Evolutionary conservation across 129 eudicot genomes (phyloP), one percentile per base, ranked within the genome.

Genomic region (Escallonia herrerae): DNA sequence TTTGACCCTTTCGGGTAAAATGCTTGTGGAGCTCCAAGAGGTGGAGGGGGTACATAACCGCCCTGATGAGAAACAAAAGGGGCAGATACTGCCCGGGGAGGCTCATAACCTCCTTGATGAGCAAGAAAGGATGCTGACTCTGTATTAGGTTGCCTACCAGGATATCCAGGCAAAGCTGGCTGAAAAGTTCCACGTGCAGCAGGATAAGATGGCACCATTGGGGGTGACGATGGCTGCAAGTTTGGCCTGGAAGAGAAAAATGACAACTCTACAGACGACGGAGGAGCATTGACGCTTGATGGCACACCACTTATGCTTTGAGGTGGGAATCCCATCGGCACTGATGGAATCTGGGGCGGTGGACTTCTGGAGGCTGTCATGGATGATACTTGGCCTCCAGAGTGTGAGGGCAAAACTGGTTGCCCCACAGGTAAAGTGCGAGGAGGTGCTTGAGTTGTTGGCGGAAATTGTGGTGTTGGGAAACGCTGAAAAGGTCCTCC

Each of bases 311-410:
- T 80, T 65, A 82, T 43, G 63, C 77, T 76, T 69, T 78, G 87
- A 67, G 87, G 94, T 14, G 94, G 85, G 40, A 86, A 72, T 70
- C 89, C 90, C 82, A 87, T 80, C 43, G 83, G 79, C 42, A 67
- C 77, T 10, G 84, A 43, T 63, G 81, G 77, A 49, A 76, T 71
- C 60, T 76, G 95, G 53, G 78, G 76, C 45, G 72, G 87, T 15
- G 58, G 80, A 15, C 64, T 65, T 65, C 57, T 63, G 40, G 77
- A 68, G 66, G 40, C 77, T 60, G 86, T 70, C 76, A 82, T 70
- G 41, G 83, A 49, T 56, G 87, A 61, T 60, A 66, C 67, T 47
- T 73, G 76, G 12, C 83, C 71, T 11, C 77, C 71, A 67, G 86
- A 80, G 55, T 85, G 66, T 52, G 89, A 88, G 15, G 95, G 74